These are phyloP conservation scores for Kondoa malvinella DNA, from an alignment of 768 basidiomycete genomes.

Conservation along the genomic window DNA sequence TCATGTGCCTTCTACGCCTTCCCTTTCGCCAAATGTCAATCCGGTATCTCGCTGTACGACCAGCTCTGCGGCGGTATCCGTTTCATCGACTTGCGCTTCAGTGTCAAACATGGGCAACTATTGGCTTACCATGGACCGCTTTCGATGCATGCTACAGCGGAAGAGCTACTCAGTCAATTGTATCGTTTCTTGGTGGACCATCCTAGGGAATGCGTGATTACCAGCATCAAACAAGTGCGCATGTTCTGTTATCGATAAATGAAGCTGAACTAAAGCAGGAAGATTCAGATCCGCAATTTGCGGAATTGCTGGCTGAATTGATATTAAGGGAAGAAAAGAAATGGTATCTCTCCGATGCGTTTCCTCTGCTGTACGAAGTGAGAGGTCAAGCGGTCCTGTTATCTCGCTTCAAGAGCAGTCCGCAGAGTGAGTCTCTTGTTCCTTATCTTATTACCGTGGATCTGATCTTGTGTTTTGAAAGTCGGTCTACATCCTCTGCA, in stretches of 20 bases:
- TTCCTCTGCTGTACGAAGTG: not conserved
- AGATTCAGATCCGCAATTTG: not conserved
- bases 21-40: not conserved
- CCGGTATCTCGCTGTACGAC: not conserved
- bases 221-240: conserved; percentile 1
- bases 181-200: not conserved
- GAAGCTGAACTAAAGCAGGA: not conserved
- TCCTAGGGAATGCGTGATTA: not conserved
- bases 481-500: conserved; percentile 1
- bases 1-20: not conserved
- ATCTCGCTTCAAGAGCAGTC: not conserved
- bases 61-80: conserved; percentile 3
- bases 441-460: not conserved
- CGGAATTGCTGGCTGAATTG: not conserved
- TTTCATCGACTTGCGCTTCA: conserved; percentile 4
- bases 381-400: conserved; percentile 1
- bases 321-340: not conserved
- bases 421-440: not conserved
- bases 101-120: not conserved
- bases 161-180: not conserved
- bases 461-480: not conserved
- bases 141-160: not conserved
- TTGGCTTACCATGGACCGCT: not conserved
- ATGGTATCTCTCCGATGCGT: not conserved
- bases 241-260: not conserved